These are phyloP conservation scores for Colletotrichum musae DNA, from an alignment of 2,329 filamentous ascomycete species.

Conservation along the genomic window DNA sequence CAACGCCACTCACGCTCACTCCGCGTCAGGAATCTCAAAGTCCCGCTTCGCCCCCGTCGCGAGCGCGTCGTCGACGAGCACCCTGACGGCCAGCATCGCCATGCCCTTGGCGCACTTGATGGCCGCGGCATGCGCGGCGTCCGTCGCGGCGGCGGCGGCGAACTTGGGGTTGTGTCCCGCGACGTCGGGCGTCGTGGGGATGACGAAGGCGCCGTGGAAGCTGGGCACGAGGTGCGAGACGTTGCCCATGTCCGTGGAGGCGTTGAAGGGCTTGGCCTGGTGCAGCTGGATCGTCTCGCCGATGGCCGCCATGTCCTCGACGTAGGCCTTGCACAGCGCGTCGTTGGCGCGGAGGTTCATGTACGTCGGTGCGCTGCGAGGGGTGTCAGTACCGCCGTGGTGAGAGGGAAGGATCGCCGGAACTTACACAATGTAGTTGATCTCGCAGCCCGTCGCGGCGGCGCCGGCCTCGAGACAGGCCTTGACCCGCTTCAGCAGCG, in stretches of 20 bases:
- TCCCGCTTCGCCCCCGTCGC: conserved; percentile 18
- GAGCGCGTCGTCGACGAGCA: conserved; percentile 46
- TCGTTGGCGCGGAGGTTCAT: conserved; percentile 61
- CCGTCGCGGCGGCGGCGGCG: conserved; percentile 58
- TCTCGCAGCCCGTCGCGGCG: conserved; percentile 51
- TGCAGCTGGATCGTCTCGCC: conserved; percentile 53
- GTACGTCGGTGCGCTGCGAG: conserved; percentile 54
- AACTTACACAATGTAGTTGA: conserved; percentile 53
- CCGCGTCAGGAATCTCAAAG: conserved; percentile 20
- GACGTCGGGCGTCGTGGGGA: conserved; percentile 54
- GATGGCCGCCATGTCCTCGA: conserved; percentile 58
- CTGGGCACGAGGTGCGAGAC: conserved; percentile 62
- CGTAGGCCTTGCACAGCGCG: conserved; percentile 59
- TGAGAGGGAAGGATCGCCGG: too few relatives aligned
- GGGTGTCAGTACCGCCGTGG: not conserved
- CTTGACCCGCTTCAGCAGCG: conserved; percentile 50
- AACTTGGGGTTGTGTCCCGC: conserved; percentile 59
- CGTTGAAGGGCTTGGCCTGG: conserved; percentile 54
- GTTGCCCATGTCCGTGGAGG: conserved; percentile 67
- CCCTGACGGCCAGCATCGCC: conserved; percentile 53
- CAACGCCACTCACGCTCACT: not conserved
- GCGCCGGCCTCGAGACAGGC: conserved; percentile 55
- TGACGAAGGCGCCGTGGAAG: conserved; percentile 64
- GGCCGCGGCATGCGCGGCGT: conserved; percentile 56
- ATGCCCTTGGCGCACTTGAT: conserved; percentile 62